phyloP scores from a whole-genome alignment of 2,329 filamentous ascomycete species.

The Penicillium italicum region DNA sequence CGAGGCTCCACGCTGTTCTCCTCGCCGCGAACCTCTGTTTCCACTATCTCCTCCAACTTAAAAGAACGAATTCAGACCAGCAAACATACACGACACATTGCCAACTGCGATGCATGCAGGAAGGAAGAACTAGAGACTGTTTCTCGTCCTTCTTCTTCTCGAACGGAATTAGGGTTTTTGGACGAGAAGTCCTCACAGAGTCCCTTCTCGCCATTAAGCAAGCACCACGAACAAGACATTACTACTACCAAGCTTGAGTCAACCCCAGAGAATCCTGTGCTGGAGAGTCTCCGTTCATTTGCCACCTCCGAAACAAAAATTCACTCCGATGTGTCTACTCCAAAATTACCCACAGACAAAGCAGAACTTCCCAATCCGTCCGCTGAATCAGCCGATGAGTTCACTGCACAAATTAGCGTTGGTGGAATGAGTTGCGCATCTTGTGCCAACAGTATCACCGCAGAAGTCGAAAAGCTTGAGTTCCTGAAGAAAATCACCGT shows the following conservation, averaged over 20 bases:
- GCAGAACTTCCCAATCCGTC: constrained; percentile 3
- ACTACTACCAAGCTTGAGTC: background rate
- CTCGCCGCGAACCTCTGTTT: constrained; percentile 18
- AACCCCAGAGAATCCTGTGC: background rate
- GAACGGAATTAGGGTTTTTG: constrained; percentile 13
- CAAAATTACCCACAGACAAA: background rate
- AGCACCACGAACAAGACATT: constrained; percentile 1
- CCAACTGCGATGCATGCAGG: constrained; percentile 51
- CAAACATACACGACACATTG: constrained; percentile 41
- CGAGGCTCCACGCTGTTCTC: constrained; percentile 25
- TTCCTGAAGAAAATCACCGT: constrained; percentile 59
- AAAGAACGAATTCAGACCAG: constrained; percentile 17
- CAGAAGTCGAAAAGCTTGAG: constrained; percentile 55
- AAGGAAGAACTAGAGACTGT: constrained; percentile 35
- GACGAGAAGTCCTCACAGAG: constrained; percentile 11
- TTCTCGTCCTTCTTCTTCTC: constrained; percentile 12
- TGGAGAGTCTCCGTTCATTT: background rate
- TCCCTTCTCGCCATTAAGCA: background rate
- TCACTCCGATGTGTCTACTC: background rate
- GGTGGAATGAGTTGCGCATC: constrained; percentile 72
- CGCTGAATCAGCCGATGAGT: constrained; percentile 14
- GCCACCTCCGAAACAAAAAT: constrained; percentile 1
- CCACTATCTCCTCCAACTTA: constrained; percentile 20
- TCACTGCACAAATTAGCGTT: constrained; percentile 47
- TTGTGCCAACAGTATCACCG: constrained; percentile 62